Conservation (phyloP, 495 filamentous ascomycete species). For the Podospora appendiculata region DNA sequence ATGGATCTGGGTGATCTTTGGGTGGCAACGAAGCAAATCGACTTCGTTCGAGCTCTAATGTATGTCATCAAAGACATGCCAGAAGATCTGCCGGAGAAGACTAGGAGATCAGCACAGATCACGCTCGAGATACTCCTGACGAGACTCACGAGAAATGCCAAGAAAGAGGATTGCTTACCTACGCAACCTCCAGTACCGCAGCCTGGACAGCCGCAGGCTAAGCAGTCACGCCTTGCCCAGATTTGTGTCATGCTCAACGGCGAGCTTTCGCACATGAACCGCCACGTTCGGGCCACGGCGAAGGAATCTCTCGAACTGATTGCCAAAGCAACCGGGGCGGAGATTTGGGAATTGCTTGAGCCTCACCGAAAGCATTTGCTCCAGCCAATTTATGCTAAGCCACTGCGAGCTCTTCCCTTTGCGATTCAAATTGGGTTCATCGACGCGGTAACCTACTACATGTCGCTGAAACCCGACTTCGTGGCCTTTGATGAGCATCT, state of each 20-base stretch:
- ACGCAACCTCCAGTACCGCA: constrained; percentile 26
- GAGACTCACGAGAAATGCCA: constrained; percentile 62
- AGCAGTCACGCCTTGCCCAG: constrained; percentile 51
- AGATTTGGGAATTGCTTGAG: constrained; percentile 76
- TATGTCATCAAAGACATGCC: constrained; percentile 99
- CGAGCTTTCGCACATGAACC: constrained; percentile 91
- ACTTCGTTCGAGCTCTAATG: constrained; percentile 78
- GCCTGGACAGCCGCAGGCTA: constrained; percentile 24
- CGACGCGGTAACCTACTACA: constrained; percentile 89
- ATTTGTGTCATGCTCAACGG: constrained; percentile 76
- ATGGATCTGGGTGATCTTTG: constrained; percentile 77
- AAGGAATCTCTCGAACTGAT: constrained; percentile 75
- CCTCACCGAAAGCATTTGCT: constrained; percentile 83
- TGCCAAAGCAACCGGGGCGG: constrained; percentile 62
- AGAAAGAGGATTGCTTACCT: constrained; percentile 68
- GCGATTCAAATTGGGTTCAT: constrained; percentile 94
- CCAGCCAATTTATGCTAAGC: constrained; percentile 87
- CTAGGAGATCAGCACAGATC: constrained; percentile 68
- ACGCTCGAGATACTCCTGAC: constrained; percentile 72
- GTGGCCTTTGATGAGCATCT: constrained; percentile 85
- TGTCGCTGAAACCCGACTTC: constrained; percentile 77
- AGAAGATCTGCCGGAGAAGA: constrained; percentile 79
- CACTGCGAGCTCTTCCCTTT: constrained; percentile 84
- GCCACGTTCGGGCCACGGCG: constrained; percentile 79
- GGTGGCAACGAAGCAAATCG: constrained; percentile 70